Evolutionary conservation across 2,329 filamentous ascomycete species (phyloP).

Genomic region (Xylariaceae sp.): DNA sequence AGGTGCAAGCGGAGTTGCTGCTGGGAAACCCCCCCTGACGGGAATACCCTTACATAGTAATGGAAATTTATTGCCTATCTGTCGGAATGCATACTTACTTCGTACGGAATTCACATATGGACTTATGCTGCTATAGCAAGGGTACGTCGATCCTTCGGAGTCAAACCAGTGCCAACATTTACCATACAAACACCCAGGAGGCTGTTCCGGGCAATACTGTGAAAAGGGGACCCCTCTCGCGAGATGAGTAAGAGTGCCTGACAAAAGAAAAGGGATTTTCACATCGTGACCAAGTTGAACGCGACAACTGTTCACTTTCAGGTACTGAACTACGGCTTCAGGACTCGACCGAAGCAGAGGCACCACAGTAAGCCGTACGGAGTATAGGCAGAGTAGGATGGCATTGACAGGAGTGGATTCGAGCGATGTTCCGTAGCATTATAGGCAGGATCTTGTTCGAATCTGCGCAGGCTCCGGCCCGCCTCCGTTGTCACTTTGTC

Average conservation of each 20-base stretch:
- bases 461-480: too few species aligned
- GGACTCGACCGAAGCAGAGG: too few species aligned
- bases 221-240: background rate
- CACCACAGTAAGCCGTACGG: too few species aligned
- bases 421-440: too few species aligned
- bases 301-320: too few species aligned
- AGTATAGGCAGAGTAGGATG: too few species aligned
- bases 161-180: background rate
- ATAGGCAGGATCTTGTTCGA: too few species aligned
- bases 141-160: background rate
- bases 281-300: too few species aligned
- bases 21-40: background rate
- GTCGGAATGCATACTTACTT: background rate
- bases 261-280: too few species aligned
- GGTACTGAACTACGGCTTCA: too few species aligned
- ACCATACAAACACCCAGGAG: background rate
- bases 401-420: too few species aligned
- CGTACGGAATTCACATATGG: background rate
- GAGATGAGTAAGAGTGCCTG: background rate
- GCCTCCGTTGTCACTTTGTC: too few species aligned
- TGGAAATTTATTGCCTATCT: background rate
- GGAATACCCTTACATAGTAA: background rate
- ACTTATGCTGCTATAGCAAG: background rate
- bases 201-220: background rate
- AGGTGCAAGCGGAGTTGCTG: background rate